Evolutionary conservation across 306 rosid species (phyloP).

Genomic region (Crotalaria pallida): DNA sequence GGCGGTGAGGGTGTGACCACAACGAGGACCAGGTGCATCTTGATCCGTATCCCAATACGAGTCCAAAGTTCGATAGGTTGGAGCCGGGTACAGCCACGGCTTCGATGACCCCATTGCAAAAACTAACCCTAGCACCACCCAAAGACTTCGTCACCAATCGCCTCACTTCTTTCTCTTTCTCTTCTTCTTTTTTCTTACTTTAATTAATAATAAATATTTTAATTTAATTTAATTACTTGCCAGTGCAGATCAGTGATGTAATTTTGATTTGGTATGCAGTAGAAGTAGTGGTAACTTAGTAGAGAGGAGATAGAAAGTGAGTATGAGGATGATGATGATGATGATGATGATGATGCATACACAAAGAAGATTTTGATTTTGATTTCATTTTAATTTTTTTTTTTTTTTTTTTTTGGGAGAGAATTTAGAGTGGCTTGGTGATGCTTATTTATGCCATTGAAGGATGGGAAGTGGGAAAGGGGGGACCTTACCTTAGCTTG

Average conservation of each 20-base stretch:
- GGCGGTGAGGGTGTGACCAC: slow-evolving; percentile 85
- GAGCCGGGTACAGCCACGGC: slow-evolving; percentile 92
- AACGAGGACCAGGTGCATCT: slow-evolving; percentile 94
- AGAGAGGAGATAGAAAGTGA: not conserved
- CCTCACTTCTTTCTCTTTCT: not conserved
- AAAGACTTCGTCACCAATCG: not conserved
- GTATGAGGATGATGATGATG: too few relatives aligned
- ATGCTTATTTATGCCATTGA: too few relatives aligned
- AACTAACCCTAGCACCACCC: not conserved
- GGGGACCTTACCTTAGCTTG: too few relatives aligned
- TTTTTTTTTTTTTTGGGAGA: too few relatives aligned
- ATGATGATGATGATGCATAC: too few relatives aligned
- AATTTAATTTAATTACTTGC: not conserved
- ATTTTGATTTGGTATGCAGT: not conserved
- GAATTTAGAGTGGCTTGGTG: too few relatives aligned
- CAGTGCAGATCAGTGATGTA: not conserved
- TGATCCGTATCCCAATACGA: slow-evolving; percentile 80
- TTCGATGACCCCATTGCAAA: slow-evolving; percentile 72
- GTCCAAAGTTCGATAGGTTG: slow-evolving; percentile 61
- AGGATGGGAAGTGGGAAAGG: too few relatives aligned
- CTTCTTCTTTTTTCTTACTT: not conserved
- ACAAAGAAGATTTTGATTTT: too few relatives aligned
- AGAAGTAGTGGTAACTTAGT: too few relatives aligned
- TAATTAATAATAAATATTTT: too few relatives aligned
- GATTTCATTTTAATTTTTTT: too few relatives aligned